phyloP scores from a whole-genome alignment of 352 stramenopile species.

The Phytophthora palmivora region DNA sequence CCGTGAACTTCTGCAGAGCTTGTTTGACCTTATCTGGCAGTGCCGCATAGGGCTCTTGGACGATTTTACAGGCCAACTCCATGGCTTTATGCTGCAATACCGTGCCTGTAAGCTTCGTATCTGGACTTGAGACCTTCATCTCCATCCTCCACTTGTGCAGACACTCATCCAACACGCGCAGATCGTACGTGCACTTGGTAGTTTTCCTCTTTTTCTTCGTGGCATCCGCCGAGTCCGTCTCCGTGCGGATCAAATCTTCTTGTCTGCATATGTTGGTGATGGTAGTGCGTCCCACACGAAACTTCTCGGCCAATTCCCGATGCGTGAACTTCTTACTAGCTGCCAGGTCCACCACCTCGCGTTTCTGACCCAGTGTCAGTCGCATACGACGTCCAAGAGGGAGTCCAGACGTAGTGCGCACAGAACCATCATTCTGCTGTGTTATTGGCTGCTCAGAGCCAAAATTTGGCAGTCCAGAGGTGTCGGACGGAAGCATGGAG shows the following conservation, averaged over 20 bases:
- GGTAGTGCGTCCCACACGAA: slow-evolving; percentile 79
- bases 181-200: slow-evolving; percentile 85
- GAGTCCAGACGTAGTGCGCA: slow-evolving; percentile 10
- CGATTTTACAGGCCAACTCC: slow-evolving; percentile 80
- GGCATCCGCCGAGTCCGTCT: slow-evolving; percentile 88
- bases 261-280: slow-evolving; percentile 91
- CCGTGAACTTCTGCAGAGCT: slow-evolving; percentile 78
- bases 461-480: slow-evolving; percentile 2
- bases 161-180: slow-evolving; percentile 83
- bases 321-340: slow-evolving; percentile 89
- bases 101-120: slow-evolving; percentile 82
- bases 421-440: slow-evolving; percentile 27
- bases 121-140: slow-evolving; percentile 77
- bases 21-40: slow-evolving; percentile 78
- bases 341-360: slow-evolving; percentile 84
- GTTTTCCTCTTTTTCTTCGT: slow-evolving; percentile 90
- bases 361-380: slow-evolving; percentile 85
- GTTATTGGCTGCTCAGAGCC: neutral
- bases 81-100: slow-evolving; percentile 87
- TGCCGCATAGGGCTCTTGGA: slow-evolving; percentile 71
- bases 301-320: slow-evolving; percentile 84
- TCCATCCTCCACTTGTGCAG: slow-evolving; percentile 91
- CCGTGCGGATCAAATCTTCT: slow-evolving; percentile 79
- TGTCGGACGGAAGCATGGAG: neutral
- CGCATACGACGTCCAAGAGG: slow-evolving; percentile 63